Base-by-base conservation (phyloP, 371 early-diverging fungal species). In the Mucor indicus region DNA sequence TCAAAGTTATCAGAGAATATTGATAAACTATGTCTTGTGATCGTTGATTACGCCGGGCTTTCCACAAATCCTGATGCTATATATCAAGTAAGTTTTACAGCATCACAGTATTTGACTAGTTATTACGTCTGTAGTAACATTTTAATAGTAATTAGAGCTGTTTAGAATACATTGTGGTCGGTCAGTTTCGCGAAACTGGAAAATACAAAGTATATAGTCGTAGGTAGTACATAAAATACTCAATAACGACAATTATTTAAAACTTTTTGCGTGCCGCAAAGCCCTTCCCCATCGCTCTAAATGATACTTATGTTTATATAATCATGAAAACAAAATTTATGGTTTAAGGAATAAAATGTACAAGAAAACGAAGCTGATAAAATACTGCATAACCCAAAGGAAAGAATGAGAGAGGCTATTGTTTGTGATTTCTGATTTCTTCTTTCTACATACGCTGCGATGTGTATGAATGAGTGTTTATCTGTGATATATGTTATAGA, bases 241-340 rank as follows among this genome's bases (percentile, higher is more conserved):
- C 40, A 40, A 49, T 40, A 40, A 35, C 33, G 32, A 49, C 35
- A 49, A 23, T 40, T 49, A 40, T 33, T 49, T 49, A 32, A 48
- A 49, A 23, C 37, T 37, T 46, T 46, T 46, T 46, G 46, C 37
- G 46, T 37, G 49, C 40, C 41, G 41, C n/a, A 40, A 49, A 49
- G 40, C 33, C 49, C 40, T 40, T 40, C 33, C 49, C 40, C 40
- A 32, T 40, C 40, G 49, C 33, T 49, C 40, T 40, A 49, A 40
- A 49, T 49, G 33, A 40, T 49, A 49, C 41, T 32, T 48, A 33
- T 32, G 40, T 48, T 39, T 48, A 48, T 32, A 40, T 48, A 48
- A 41, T 40, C 32, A 40, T 38, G 49, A 48, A 39, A 48, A 22
- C 22, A 48, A 46, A 46, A 46, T 45, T 38, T 31, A 48, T 38